phyloP scores from a whole-genome alignment of 2,329 filamentous ascomycete genomes.

The Didymella arachidicola region DNA sequence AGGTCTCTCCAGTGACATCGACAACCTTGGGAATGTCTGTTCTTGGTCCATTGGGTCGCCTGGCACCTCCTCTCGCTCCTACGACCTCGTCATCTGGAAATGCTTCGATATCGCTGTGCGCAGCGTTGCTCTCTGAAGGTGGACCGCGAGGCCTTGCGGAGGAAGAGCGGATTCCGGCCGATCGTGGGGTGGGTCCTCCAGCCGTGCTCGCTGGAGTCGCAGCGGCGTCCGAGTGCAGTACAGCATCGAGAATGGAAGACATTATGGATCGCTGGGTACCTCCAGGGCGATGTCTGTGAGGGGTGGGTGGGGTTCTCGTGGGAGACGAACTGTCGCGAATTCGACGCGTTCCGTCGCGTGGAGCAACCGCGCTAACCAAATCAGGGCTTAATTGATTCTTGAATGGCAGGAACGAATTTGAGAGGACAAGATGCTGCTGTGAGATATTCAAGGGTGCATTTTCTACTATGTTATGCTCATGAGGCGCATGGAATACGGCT shows the following conservation, averaged over 20 bases:
- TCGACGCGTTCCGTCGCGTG: conserved; percentile 13
- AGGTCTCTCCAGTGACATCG: conserved; percentile 76
- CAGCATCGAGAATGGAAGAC: conserved; percentile 62
- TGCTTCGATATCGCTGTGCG: conserved; percentile 64
- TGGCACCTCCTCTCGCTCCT: conserved; percentile 56
- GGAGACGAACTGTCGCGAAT: conserved; percentile 13
- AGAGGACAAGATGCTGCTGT: too few species aligned
- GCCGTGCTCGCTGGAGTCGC: conserved; percentile 49
- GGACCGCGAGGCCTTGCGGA: conserved; percentile 65
- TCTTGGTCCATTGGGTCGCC: conserved; percentile 55
- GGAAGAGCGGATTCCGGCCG: conserved; percentile 54
- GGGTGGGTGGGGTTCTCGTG: conserved; percentile 16
- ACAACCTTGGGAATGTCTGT: conserved; percentile 74
- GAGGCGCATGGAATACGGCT: neutral
- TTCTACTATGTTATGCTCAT: neutral
- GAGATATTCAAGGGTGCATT: neutral
- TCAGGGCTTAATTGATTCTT: conserved; percentile 17
- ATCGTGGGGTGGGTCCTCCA: conserved; percentile 47
- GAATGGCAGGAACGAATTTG: too few species aligned
- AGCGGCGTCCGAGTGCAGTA: conserved; percentile 58
- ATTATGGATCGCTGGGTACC: conserved; percentile 45
- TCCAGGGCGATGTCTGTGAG: neutral
- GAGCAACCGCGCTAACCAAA: conserved; percentile 18
- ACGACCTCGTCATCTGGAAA: conserved; percentile 70
- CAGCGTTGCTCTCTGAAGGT: conserved; percentile 60